Conservation (phyloP, 1,284 basidiomycete species). For the Sporisorium exsertum region DNA sequence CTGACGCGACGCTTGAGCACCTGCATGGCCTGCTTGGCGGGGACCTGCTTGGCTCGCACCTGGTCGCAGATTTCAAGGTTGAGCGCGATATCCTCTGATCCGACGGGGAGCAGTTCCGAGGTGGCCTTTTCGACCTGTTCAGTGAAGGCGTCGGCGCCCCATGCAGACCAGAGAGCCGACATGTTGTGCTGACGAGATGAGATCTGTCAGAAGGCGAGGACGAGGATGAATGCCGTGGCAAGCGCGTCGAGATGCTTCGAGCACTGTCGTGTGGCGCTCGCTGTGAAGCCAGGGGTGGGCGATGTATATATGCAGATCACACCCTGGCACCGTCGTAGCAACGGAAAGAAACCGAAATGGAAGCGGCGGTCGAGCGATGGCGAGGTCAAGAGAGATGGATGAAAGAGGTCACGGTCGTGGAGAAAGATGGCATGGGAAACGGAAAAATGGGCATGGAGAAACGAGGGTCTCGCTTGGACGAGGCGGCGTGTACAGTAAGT, state of each 20-base stretch:
- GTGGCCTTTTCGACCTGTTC: slow-evolving; percentile 81
- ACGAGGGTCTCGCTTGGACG: slow-evolving; percentile 16
- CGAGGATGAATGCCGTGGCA: background rate
- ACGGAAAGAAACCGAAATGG: background rate
- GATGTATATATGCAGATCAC: background rate
- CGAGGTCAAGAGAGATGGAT: background rate
- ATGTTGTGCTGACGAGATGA: slow-evolving; percentile 23
- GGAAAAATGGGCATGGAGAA: background rate
- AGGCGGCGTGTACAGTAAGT: background rate
- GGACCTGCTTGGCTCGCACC: slow-evolving; percentile 87
- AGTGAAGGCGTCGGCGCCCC: slow-evolving; percentile 62
- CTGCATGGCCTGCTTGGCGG: slow-evolving; percentile 87
- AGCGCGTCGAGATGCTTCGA: background rate
- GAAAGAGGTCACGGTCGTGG: background rate
- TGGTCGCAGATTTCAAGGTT: slow-evolving; percentile 97
- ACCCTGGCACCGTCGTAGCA: background rate
- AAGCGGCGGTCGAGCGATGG: background rate
- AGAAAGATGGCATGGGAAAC: background rate
- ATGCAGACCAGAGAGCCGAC: slow-evolving; percentile 57
- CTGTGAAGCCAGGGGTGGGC: background rate
- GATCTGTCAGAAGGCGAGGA: background rate
- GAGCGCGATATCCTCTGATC: slow-evolving; percentile 86
- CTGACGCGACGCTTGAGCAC: slow-evolving; percentile 86
- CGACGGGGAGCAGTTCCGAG: slow-evolving; percentile 81
- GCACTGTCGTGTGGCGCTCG: background rate